A percentile compares a stretch with the other conserved stretches of the same genome.
Evolutionary conservation across 2,329 filamentous ascomycete genomes (phyloP).

Genomic region (Setomelanomma holmii): DNA sequence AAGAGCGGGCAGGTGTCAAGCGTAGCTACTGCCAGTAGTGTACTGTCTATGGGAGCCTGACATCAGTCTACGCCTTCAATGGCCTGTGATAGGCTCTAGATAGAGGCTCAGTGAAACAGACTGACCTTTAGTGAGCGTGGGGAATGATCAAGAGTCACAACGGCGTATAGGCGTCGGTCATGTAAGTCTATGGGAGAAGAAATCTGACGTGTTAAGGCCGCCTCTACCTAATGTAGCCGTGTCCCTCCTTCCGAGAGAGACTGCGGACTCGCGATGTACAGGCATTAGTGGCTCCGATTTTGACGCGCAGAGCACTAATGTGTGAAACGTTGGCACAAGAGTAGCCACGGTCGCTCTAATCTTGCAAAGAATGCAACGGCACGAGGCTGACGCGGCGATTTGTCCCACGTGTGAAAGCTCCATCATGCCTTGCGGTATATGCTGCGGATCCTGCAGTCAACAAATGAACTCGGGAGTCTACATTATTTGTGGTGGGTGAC

Average conservation of each 20-base stretch:
- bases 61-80: no score
- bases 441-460: no score
- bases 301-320: not conserved
- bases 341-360: no score
- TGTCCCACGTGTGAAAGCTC: no score
- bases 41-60: no score
- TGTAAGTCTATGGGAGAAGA: conserved; percentile 6
- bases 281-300: not conserved
- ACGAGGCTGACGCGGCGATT: not conserved
- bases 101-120: no score
- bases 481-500: conserved; percentile 2
- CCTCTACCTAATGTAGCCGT: conserved; percentile 4
- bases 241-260: conserved; percentile 8
- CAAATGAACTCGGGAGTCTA: not conserved
- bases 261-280: not conserved
- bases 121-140: conserved; percentile 3
- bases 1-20: no score
- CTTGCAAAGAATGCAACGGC: not conserved
- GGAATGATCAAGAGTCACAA: not conserved
- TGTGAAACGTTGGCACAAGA: not conserved
- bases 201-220: conserved; percentile 15
- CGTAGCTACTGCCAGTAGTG: no score
- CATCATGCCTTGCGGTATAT: no score
- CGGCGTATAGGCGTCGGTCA: conserved; percentile 2
- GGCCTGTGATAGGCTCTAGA: no score